These are phyloP conservation scores for Phialocephala subalpina DNA, from an alignment of 2,329 filamentous ascomycete species.

Conservation along the genomic window DNA sequence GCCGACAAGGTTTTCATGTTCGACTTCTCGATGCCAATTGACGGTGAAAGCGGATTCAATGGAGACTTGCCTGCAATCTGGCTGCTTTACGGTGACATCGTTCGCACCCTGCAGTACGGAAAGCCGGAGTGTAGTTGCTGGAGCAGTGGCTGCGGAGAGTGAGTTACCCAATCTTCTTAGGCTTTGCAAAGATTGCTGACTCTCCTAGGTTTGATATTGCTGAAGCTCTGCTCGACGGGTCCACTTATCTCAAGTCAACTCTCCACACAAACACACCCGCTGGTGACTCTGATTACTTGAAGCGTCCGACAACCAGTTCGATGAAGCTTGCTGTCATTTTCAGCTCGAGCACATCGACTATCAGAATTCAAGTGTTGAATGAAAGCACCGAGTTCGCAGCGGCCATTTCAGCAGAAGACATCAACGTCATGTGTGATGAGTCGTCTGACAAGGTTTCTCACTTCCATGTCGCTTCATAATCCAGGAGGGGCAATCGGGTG, in stretches of 20 bases:
- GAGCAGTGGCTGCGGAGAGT: slow-evolving; percentile 70
- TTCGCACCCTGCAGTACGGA: slow-evolving; percentile 74
- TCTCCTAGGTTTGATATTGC: slow-evolving; percentile 74
- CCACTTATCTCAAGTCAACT: slow-evolving; percentile 73
- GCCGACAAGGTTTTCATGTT: slow-evolving; percentile 77
- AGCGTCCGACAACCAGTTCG: slow-evolving; percentile 64
- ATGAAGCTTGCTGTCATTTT: slow-evolving; percentile 74
- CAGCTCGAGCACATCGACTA: slow-evolving; percentile 55
- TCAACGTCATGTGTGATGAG: slow-evolving; percentile 25
- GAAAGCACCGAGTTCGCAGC: slow-evolving; percentile 49
- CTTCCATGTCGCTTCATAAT: slow-evolving; percentile 22
- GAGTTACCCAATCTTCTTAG: slow-evolving; percentile 7
- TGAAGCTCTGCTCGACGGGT: slow-evolving; percentile 72
- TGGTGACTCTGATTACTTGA: slow-evolving; percentile 76
- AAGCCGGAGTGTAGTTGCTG: slow-evolving; percentile 74
- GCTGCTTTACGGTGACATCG: slow-evolving; percentile 78
- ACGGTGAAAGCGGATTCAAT: slow-evolving; percentile 59
- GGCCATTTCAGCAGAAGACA: slow-evolving; percentile 48
- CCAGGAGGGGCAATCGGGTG: background rate
- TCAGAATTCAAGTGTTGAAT: slow-evolving; percentile 58
- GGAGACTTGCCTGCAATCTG: slow-evolving; percentile 78
- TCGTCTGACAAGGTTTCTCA: slow-evolving; percentile 24
- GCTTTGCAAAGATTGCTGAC: slow-evolving; percentile 54
- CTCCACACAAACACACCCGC: slow-evolving; percentile 70
- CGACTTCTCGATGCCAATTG: slow-evolving; percentile 76